phyloP scores from a whole-genome alignment of 176 grass and related monocot species.

The Panicum miliaceum region DNA sequence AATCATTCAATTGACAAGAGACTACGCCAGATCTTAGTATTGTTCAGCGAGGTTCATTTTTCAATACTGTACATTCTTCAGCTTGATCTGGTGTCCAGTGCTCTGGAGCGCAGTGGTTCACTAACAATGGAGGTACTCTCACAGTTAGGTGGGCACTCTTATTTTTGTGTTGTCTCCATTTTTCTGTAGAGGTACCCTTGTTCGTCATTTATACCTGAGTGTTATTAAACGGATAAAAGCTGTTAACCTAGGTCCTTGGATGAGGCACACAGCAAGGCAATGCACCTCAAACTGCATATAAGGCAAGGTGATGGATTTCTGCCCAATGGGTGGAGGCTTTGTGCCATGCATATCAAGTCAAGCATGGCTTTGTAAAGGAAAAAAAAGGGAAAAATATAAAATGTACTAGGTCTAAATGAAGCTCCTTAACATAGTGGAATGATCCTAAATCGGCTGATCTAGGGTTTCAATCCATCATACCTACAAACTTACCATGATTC shows the following conservation, averaged over 20 bases:
- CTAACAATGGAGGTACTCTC: slow-evolving; percentile 77
- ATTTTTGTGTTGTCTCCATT: slow-evolving; percentile 36
- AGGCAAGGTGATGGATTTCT: background rate
- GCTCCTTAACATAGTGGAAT: background rate
- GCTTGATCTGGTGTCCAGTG: slow-evolving; percentile 84
- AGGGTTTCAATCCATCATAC: background rate
- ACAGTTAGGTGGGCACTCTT: slow-evolving; percentile 79
- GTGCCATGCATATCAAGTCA: background rate
- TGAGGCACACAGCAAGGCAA: background rate
- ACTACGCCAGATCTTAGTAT: slow-evolving; percentile 81
- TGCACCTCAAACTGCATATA: background rate
- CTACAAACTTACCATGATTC: background rate
- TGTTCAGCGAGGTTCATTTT: slow-evolving; percentile 93
- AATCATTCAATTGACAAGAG: slow-evolving; percentile 79
- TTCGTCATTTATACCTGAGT: slow-evolving; percentile 10
- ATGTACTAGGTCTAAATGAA: background rate
- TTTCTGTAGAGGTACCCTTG: slow-evolving; percentile 22
- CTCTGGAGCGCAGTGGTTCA: slow-evolving; percentile 67
- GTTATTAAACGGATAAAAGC: background rate
- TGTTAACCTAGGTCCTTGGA: background rate
- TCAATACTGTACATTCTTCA: slow-evolving; percentile 94
- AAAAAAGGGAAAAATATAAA: background rate
- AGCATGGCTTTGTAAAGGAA: background rate
- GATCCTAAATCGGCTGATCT: background rate
- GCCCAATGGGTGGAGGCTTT: background rate